These are phyloP conservation scores for Bipolaris sorokiniana DNA, from an alignment of 2,329 filamentous ascomycete species.

Conservation along the genomic window DNA sequence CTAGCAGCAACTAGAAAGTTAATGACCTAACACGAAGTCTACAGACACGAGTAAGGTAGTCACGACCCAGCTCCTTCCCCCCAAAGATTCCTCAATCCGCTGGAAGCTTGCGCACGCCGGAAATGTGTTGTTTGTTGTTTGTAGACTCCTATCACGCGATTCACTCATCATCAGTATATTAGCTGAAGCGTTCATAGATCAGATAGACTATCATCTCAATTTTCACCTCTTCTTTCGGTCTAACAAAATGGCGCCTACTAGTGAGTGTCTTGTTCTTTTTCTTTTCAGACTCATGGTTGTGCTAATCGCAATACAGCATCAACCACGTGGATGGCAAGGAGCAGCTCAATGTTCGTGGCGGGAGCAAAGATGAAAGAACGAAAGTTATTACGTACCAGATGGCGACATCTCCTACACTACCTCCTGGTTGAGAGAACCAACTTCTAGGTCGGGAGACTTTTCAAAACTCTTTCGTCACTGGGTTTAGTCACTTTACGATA, in stretches of 20 bases:
- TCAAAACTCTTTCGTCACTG: too few species aligned
- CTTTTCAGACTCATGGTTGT: neutral
- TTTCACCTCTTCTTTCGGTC: too few species aligned
- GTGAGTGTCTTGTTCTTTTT: neutral
- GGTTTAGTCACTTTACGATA: too few species aligned
- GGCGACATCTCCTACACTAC: neutral
- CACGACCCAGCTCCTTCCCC: neutral
- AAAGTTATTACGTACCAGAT: neutral
- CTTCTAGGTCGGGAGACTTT: too few species aligned
- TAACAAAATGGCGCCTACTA: neutral
- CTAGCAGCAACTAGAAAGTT: too few species aligned
- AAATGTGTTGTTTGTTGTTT: too few species aligned
- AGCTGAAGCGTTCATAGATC: too few species aligned
- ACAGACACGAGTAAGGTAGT: neutral
- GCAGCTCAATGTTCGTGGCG: conserved; percentile 4
- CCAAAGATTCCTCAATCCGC: neutral
- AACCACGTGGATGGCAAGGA: neutral
- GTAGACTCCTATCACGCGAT: too few species aligned
- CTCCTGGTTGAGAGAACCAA: too few species aligned
- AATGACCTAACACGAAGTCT: neutral
- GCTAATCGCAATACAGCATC: neutral
- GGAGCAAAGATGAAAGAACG: neutral
- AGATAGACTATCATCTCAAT: too few species aligned
- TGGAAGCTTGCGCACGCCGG: neutral
- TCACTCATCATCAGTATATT: too few species aligned